Evolutionary conservation across 176 grass and related monocot genomes (phyloP).

Genomic region (Cenchrus purpureus): DNA sequence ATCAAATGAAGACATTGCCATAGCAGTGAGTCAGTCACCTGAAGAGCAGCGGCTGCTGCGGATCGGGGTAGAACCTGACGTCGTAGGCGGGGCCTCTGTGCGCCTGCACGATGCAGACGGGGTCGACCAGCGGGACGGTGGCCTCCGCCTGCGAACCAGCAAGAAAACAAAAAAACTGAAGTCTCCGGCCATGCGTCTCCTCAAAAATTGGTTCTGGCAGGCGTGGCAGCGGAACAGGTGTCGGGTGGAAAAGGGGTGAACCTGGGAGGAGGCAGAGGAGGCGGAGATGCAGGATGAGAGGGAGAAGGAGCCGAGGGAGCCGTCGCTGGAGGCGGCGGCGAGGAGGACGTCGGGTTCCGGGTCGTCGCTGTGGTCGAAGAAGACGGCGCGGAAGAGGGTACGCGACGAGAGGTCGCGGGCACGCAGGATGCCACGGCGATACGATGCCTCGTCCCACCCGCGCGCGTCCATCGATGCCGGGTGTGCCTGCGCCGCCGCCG

Average conservation of each 20-base stretch:
- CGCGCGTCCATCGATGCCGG: constrained; percentile 38
- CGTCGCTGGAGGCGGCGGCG: constrained; percentile 75
- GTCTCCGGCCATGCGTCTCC: not conserved
- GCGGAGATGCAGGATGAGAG: constrained; percentile 63
- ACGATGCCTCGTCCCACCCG: constrained; percentile 56
- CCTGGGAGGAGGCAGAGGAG: constrained; percentile 25
- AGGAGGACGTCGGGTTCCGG: constrained; percentile 59
- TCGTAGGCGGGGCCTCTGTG: constrained; percentile 84
- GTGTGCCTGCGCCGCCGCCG: constrained; percentile 15
- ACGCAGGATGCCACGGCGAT: constrained; percentile 68
- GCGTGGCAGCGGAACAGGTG: not conserved
- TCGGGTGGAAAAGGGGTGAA: not conserved
- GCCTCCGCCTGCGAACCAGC: constrained; percentile 10
- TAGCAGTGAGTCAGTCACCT: constrained; percentile 52
- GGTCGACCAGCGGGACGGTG: constrained; percentile 40
- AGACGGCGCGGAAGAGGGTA: constrained; percentile 79
- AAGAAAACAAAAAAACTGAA: not conserved
- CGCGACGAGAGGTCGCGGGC: constrained; percentile 59
- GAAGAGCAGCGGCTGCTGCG: constrained; percentile 60
- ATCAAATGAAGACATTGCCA: not conserved
- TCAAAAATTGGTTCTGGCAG: not conserved
- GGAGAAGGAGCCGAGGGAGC: constrained; percentile 71
- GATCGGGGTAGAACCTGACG: constrained; percentile 68
- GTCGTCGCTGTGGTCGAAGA: constrained; percentile 58
- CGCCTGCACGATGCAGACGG: constrained; percentile 65